phyloP scores from a whole-genome alignment of 345 rosid genomes.

The Linum lewisii region DNA sequence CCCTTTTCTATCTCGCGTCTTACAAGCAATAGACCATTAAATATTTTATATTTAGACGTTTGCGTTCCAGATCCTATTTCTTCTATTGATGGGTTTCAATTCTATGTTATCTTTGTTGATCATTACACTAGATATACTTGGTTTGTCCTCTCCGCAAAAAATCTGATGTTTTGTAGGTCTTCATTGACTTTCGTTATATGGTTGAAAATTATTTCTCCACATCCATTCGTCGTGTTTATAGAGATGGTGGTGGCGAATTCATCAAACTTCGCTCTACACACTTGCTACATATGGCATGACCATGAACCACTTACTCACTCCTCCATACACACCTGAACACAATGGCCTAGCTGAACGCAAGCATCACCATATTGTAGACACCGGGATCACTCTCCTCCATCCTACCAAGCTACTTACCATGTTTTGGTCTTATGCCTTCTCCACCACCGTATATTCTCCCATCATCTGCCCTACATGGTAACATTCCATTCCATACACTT shows the following conservation, averaged over 20 bases:
- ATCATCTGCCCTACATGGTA: background rate
- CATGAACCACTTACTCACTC: background rate
- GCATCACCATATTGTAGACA: background rate
- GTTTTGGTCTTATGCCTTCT: background rate
- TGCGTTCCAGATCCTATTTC: background rate
- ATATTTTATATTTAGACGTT: background rate
- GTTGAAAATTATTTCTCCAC: background rate
- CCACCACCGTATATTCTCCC: background rate
- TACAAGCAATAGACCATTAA: background rate
- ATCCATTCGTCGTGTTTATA: background rate
- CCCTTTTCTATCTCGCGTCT: background rate
- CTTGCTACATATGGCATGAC: too few species aligned
- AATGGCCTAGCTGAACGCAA: background rate
- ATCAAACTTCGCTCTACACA: background rate
- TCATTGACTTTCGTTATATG: background rate
- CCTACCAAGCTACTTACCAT: background rate
- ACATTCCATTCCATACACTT: background rate
- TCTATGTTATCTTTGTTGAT: background rate
- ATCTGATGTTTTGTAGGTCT: background rate
- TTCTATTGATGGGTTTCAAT: background rate
- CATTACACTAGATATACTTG: background rate
- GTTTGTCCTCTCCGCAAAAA: background rate
- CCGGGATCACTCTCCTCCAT: background rate
- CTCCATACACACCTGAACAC: background rate
- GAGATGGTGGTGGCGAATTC: background rate